Conservation (phyloP, 2,329 filamentous ascomycete genomes). For the Hymenoscyphus infarciens region DNA sequence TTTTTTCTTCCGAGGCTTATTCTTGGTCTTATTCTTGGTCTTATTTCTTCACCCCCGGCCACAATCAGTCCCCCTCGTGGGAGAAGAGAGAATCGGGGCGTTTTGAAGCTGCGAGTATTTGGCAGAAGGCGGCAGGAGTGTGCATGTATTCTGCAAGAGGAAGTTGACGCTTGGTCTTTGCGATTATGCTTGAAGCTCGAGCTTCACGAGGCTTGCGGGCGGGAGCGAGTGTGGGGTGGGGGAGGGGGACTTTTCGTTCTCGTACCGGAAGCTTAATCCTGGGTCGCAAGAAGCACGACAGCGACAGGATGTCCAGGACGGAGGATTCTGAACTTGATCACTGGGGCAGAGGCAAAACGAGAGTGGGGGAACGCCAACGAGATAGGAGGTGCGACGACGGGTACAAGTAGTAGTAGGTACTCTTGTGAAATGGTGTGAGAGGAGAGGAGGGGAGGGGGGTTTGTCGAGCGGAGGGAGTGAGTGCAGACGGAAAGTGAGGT, state of each 20-base stretch:
- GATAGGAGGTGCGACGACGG: not conserved
- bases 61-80: not conserved
- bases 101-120: not conserved
- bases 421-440: not conserved
- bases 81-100: not conserved
- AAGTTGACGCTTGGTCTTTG: not conserved
- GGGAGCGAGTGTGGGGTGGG: not conserved
- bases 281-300: not conserved
- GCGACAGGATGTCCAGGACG: not conserved
- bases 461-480: not conserved
- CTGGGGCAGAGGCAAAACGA: not conserved
- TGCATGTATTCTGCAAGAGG: not conserved
- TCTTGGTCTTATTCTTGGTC: too few species aligned
- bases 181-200: not conserved
- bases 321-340: not conserved
- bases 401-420: too few species aligned
- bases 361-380: not conserved
- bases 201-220: not conserved
- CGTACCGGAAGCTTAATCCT: constrained; percentile 13
- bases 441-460: too few species aligned
- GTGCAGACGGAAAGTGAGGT: not conserved
- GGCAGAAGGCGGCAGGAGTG: not conserved
- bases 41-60: not conserved
- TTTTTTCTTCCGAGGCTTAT: not conserved
- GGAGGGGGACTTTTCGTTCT: constrained; percentile 1